A percentile compares a stretch with the other conserved stretches of the same genome.
Conservation (phyloP, 495 filamentous ascomycete genomes). For the Oidiodendron maius region DNA sequence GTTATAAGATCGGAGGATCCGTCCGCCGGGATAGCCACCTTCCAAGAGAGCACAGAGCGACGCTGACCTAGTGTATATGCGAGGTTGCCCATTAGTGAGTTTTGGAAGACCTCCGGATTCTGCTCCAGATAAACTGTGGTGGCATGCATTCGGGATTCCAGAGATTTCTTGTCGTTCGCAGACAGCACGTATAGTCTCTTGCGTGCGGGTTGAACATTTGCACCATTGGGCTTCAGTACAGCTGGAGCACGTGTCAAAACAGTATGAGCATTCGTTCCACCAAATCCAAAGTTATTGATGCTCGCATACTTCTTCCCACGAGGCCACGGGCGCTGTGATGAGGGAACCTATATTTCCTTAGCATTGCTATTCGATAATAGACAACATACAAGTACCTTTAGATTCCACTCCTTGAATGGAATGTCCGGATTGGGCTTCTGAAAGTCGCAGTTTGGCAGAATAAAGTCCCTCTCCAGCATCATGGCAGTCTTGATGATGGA, state of each 20-base stretch:
- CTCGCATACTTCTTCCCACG: background rate
- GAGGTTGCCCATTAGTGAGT: constrained; percentile 19
- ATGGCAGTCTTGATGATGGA: constrained; percentile 54
- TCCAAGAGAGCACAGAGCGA: constrained; percentile 4
- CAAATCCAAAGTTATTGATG: background rate
- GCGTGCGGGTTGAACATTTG: background rate
- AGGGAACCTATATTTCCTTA: background rate
- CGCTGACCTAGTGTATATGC: constrained; percentile 5
- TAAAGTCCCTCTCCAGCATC: constrained; percentile 51
- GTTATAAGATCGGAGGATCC: background rate
- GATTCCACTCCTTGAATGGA: constrained; percentile 38
- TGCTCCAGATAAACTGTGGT: background rate
- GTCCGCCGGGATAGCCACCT: background rate
- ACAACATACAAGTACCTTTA: constrained; percentile 26
- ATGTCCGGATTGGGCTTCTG: constrained; percentile 42
- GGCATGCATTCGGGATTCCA: background rate
- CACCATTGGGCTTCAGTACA: background rate
- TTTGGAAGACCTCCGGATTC: background rate
- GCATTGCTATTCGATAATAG: background rate
- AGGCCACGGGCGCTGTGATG: background rate
- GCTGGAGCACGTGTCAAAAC: constrained; percentile 19
- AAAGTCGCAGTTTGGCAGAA: constrained; percentile 43
- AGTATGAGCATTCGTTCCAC: background rate
- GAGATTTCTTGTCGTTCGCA: constrained; percentile 1
- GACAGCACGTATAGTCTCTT: background rate